A percentile compares a stretch with the other conserved stretches of the same genome.
These are phyloP conservation scores for Sinapis alba DNA, from an alignment of 441 rosid genomes.

Conservation along the genomic window DNA sequence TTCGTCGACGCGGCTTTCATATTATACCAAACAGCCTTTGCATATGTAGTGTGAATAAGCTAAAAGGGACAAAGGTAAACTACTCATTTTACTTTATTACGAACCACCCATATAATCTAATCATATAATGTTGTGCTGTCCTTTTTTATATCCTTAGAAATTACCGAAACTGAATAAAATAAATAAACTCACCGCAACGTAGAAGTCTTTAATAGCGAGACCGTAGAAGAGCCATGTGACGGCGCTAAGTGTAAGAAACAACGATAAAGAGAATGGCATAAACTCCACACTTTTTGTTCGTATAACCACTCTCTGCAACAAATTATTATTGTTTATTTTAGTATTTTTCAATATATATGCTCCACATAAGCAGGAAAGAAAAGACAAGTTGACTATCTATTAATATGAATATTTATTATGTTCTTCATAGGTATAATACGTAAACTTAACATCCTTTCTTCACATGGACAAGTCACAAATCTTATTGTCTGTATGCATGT, in stretches of 20 bases:
- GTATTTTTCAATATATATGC: constrained; percentile 1
- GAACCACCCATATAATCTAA: not conserved
- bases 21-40: constrained; percentile 1
- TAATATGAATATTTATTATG: not conserved
- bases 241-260: constrained; percentile 60
- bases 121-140: constrained; percentile 31
- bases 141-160: constrained; percentile 4
- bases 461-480: not conserved
- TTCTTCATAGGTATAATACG: not conserved
- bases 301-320: constrained; percentile 54
- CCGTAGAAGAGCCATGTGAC: constrained; percentile 65
- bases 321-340: not conserved
- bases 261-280: constrained; percentile 60
- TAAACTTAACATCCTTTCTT: not conserved
- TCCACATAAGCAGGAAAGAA: constrained; percentile 6
- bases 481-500: not conserved
- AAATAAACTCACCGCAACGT: constrained; percentile 51
- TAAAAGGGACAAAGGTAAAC: constrained; percentile 26
- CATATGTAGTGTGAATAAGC: constrained; percentile 5
- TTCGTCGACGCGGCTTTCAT: constrained; percentile 30
- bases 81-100: not conserved
- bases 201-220: constrained; percentile 55
- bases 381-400: not conserved
- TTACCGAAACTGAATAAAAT: not conserved
- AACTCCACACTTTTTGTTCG: constrained; percentile 72